Conservation (phyloP, 768 basidiomycete species). For the Podaxis pistillaris region DNA sequence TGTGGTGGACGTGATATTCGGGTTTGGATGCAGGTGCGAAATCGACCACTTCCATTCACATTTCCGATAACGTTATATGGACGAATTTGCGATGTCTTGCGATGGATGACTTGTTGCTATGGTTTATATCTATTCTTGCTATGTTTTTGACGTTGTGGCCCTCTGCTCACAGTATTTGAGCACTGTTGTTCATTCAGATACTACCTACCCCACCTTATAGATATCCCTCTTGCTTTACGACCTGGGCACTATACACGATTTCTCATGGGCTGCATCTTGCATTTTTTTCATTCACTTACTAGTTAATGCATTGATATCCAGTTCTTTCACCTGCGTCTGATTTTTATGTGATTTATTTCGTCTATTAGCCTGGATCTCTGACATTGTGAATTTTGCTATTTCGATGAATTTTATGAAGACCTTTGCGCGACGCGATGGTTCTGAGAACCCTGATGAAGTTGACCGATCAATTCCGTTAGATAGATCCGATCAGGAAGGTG, state of each 20-base stretch:
- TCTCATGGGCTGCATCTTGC: neutral
- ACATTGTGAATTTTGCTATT: neutral
- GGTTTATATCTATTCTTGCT: neutral
- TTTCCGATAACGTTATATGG: neutral
- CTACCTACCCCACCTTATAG: neutral
- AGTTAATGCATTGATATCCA: neutral
- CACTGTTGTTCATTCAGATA: neutral
- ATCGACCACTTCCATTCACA: neutral
- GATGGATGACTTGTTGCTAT: neutral
- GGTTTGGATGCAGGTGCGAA: neutral
- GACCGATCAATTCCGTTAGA: too few species aligned
- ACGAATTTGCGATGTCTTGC: neutral
- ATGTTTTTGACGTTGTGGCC: neutral
- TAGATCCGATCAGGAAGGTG: too few species aligned
- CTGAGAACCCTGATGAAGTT: too few species aligned
- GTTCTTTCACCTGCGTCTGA: neutral
- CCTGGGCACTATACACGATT: neutral
- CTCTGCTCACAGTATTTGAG: neutral
- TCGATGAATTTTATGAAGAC: neutral
- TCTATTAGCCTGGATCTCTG: neutral
- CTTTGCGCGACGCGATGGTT: neutral
- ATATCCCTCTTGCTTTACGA: neutral
- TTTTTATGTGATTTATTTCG: neutral
- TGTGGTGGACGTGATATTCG: constrained; percentile 2
- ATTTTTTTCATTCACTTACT: neutral